Conservation (phyloP, 2,329 filamentous ascomycete species). For the Fusarium falciforme region DNA sequence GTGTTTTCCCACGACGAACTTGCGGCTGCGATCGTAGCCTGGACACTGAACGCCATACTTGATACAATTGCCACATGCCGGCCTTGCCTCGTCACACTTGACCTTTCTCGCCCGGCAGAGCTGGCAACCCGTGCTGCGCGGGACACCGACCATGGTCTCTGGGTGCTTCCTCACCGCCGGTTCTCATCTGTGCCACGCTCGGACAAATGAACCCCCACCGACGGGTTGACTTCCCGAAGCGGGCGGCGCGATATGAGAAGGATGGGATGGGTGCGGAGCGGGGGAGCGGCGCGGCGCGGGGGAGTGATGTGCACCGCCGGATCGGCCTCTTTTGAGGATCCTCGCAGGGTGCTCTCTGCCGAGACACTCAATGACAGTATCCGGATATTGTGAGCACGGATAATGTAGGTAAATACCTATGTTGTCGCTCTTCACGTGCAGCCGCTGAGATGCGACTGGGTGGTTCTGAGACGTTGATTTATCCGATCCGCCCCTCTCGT, state of each 20-base stretch:
- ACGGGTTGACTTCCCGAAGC: slow-evolving; percentile 34
- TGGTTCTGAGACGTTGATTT: neutral
- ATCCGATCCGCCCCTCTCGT: neutral
- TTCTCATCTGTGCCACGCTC: slow-evolving; percentile 34
- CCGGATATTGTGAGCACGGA: neutral
- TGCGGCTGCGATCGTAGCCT: slow-evolving; percentile 53
- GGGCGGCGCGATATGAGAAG: slow-evolving; percentile 18
- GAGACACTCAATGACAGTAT: neutral
- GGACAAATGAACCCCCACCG: slow-evolving; percentile 34
- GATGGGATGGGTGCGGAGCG: slow-evolving; percentile 11
- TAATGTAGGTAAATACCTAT: neutral
- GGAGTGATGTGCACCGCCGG: slow-evolving; percentile 28
- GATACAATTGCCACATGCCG: slow-evolving; percentile 54
- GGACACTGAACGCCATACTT: slow-evolving; percentile 53
- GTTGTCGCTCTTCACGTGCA: neutral
- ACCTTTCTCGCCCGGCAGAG: slow-evolving; percentile 55
- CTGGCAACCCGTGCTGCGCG: slow-evolving; percentile 52
- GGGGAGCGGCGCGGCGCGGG: slow-evolving; percentile 12
- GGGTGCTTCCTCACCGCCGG: slow-evolving; percentile 38
- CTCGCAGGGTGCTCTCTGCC: neutral
- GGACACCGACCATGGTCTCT: slow-evolving; percentile 52
- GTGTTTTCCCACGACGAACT: slow-evolving; percentile 56
- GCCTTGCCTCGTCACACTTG: slow-evolving; percentile 59
- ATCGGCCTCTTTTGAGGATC: slow-evolving; percentile 9
- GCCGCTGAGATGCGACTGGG: neutral